Conservation (phyloP, 2,329 filamentous ascomycete genomes). For the Akanthomyces dipterigenus region DNA sequence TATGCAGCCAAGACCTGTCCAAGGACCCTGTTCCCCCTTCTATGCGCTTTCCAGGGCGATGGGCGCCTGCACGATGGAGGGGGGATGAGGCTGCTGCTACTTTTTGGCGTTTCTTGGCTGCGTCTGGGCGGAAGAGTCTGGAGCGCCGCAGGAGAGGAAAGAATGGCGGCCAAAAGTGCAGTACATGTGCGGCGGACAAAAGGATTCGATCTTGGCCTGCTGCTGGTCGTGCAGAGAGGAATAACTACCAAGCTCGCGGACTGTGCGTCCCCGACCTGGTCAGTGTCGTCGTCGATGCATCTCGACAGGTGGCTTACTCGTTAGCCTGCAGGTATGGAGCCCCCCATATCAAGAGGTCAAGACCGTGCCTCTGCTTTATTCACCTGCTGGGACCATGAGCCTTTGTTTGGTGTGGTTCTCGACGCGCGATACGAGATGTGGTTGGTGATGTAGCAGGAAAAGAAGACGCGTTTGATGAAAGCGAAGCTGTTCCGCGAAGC, state of each 20-base stretch:
- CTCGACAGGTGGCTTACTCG: neutral
- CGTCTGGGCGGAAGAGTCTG: neutral
- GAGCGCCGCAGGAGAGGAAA: neutral
- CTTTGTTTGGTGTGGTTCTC: neutral
- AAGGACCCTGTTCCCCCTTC: neutral
- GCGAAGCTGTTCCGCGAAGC: neutral
- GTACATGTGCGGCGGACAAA: neutral
- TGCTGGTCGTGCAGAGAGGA: too few relatives aligned
- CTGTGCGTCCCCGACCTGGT: too few relatives aligned
- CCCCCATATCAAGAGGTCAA: neutral
- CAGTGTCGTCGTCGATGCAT: too few relatives aligned
- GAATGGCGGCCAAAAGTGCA: neutral
- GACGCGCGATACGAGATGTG: neutral
- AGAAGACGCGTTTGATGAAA: neutral
- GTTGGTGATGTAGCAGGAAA: neutral
- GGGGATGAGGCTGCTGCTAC: neutral
- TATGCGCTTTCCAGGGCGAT: neutral
- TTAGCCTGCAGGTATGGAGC: neutral
- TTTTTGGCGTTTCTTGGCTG: neutral
- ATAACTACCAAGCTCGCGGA: neutral
- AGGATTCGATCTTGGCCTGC: neutral
- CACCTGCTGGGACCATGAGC: neutral
- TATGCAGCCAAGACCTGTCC: conserved; percentile 4
- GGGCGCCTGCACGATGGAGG: neutral
- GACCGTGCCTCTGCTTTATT: neutral